phyloP scores from a whole-genome alignment of 208 protist genomes.

The Trichomonas vaginalis region DNA sequence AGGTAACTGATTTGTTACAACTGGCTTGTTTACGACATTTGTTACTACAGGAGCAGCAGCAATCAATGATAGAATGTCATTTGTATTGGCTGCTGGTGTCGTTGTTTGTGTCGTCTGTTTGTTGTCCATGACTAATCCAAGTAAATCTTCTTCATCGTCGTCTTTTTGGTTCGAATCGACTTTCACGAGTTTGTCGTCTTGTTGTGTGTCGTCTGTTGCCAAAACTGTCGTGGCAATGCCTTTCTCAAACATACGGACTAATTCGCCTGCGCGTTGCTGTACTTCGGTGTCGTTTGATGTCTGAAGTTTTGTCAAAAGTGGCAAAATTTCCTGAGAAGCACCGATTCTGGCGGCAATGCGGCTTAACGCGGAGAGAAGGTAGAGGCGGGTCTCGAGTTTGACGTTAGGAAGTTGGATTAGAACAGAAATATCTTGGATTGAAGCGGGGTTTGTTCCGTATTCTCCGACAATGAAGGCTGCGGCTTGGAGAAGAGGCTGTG shows the following conservation, averaged over 20 bases:
- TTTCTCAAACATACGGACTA: not conserved
- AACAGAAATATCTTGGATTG: not conserved
- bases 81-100: not conserved
- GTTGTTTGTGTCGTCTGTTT: not conserved
- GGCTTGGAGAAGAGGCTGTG: not conserved
- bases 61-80: not conserved
- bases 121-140: not conserved
- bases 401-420: not conserved
- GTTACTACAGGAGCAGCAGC: no score
- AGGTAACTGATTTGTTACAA: not conserved
- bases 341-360: not conserved
- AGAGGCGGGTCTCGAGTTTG: not conserved
- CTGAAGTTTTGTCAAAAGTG: not conserved
- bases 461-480: not conserved
- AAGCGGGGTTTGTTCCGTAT: not conserved
- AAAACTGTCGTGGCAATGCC: not conserved
- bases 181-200: not conserved
- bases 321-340: not conserved
- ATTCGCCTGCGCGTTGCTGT: not conserved
- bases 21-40: not conserved
- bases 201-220: not conserved
- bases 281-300: not conserved
- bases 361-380: not conserved
- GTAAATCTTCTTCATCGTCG: not conserved
- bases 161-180: not conserved